Evolutionary conservation across 2,329 filamentous ascomycete species (phyloP).

Genomic region (Penicillium carneum): DNA sequence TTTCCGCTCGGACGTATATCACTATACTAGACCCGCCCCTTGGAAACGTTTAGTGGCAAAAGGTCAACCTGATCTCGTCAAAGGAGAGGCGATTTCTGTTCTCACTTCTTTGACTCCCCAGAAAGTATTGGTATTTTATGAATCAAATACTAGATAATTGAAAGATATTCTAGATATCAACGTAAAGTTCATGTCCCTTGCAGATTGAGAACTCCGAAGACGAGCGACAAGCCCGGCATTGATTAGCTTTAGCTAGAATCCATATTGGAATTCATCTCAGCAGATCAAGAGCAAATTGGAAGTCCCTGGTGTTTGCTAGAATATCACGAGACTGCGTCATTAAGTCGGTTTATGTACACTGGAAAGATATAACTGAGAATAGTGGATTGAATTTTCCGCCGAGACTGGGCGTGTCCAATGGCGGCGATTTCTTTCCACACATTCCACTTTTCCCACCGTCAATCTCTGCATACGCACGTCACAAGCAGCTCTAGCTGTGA

Average conservation of each 20-base stretch:
- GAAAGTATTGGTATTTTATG: background rate
- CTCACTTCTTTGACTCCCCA: too few species aligned
- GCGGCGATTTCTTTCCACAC: slow-evolving; percentile 6
- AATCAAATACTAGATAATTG: background rate
- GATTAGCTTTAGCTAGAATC: background rate
- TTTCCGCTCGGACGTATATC: background rate
- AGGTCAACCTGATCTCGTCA: background rate
- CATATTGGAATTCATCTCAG: background rate
- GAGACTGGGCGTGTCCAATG: slow-evolving; percentile 18
- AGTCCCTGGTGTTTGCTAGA: background rate
- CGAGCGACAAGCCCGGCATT: background rate
- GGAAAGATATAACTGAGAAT: background rate
- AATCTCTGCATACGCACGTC: background rate
- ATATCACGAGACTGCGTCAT: background rate
- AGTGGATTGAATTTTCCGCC: slow-evolving; percentile 7
- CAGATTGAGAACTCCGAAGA: background rate
- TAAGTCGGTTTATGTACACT: background rate
- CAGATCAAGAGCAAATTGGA: background rate
- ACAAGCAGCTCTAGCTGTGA: background rate
- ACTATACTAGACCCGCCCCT: too few species aligned
- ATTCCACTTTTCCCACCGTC: slow-evolving; percentile 11
- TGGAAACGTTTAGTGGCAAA: too few species aligned
- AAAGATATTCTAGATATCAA: background rate
- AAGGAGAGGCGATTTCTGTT: too few species aligned
- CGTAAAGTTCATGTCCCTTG: background rate